Percentiles rank a stretch among this genome's conserved stretches.
phyloP scores from a whole-genome alignment of 2,329 filamentous ascomycete genomes.

The Daldinia sp. region DNA sequence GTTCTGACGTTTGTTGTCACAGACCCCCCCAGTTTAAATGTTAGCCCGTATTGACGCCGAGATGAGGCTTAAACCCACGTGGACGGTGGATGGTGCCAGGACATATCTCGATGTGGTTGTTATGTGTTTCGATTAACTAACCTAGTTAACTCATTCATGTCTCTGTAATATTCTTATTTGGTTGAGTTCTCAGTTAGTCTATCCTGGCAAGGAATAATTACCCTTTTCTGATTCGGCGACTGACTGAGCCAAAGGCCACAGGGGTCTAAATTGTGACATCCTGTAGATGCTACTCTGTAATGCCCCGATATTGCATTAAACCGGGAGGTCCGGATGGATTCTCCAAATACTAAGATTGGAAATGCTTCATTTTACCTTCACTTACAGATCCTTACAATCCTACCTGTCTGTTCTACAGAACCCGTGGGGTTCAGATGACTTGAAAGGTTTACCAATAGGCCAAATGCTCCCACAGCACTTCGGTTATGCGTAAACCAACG shows the following conservation, averaged over 20 bases:
- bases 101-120: not conserved
- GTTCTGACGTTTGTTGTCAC: not conserved
- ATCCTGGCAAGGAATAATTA: not conserved
- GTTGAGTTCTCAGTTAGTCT: not conserved
- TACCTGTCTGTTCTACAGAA: not conserved
- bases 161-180: not conserved
- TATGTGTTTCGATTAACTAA: not conserved
- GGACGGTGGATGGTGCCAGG: not conserved
- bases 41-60: not conserved
- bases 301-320: conserved; percentile 23
- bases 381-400: too few relatives aligned
- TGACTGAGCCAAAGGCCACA: not conserved
- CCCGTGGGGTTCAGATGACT: not conserved
- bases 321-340: not conserved
- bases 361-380: not conserved
- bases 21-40: not conserved
- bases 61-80: not conserved
- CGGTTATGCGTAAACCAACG: conserved; percentile 4
- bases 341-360: not conserved
- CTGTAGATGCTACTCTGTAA: conserved; percentile 27
- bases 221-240: conserved; percentile 5
- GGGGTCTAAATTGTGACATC: conserved; percentile 10
- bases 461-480: not conserved
- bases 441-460: not conserved
- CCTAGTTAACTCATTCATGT: not conserved